Percentiles rank a stretch among this genome's conserved stretches.
These are phyloP conservation scores for Thymus quinquecostatus DNA, from an alignment of 257 asterid genomes.

Conservation along the genomic window DNA sequence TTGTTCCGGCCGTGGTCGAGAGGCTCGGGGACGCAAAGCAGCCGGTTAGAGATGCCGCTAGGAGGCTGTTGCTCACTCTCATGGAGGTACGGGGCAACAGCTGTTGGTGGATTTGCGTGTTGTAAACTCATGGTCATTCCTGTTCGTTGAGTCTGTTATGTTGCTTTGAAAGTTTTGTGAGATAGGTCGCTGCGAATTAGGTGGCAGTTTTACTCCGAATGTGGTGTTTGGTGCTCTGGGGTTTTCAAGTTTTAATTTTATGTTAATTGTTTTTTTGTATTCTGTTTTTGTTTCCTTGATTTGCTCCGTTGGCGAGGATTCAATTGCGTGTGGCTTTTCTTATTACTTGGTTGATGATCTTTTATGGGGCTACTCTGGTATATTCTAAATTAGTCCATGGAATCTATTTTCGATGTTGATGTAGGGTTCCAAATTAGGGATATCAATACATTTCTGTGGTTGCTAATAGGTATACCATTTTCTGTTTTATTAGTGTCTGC, in stretches of 20 bases:
- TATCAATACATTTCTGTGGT: not conserved
- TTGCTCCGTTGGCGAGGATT: not conserved
- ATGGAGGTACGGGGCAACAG: slow-evolving; percentile 72
- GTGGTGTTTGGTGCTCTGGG: slow-evolving; percentile 23
- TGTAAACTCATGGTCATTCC: slow-evolving; percentile 22
- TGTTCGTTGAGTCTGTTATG: slow-evolving; percentile 20
- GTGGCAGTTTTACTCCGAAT: slow-evolving; percentile 18
- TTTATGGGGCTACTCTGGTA: slow-evolving; percentile 1
- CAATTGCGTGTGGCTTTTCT: not conserved
- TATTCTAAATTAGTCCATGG: not conserved
- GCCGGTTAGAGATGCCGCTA: slow-evolving; percentile 93
- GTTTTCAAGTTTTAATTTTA: slow-evolving; percentile 11
- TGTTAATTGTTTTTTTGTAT: not conserved
- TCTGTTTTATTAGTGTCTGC: not conserved
- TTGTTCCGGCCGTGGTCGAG: slow-evolving; percentile 96
- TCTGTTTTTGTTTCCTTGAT: not conserved
- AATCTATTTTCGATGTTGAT: slow-evolving; percentile 15
- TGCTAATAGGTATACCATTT: slow-evolving; percentile 19
- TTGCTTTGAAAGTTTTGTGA: slow-evolving; percentile 13
- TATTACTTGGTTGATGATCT: not conserved
- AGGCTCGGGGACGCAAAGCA: slow-evolving; percentile 90
- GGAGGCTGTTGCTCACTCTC: slow-evolving; percentile 84
- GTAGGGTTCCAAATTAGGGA: slow-evolving; percentile 17
- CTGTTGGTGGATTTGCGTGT: slow-evolving; percentile 19
- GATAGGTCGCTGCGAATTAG: slow-evolving; percentile 18